Evolutionary conservation across 208 protist genomes (phyloP).

Genomic region (Trichomonas tenax): DNA sequence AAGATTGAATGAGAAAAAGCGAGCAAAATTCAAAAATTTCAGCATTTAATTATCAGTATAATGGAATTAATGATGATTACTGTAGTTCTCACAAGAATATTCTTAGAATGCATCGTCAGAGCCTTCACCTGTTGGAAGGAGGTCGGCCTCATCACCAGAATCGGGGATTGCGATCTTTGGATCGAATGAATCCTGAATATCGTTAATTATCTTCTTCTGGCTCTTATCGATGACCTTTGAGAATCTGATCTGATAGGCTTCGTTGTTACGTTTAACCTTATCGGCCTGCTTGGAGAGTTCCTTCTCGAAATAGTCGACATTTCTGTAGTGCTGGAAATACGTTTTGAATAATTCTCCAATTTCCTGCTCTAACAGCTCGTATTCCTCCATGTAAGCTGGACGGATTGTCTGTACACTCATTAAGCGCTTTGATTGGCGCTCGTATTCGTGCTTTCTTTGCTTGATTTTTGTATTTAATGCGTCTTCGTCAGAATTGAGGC

Average conservation of each 20-base stretch:
- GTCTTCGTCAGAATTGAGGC: not conserved
- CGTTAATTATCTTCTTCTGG: not conserved
- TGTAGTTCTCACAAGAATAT: not conserved
- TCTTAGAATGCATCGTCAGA: not conserved
- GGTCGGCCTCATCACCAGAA: not conserved
- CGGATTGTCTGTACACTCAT: not conserved
- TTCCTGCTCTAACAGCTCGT: not conserved
- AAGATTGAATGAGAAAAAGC: no score
- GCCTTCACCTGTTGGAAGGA: not conserved
- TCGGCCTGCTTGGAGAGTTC: not conserved
- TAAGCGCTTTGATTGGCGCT: not conserved
- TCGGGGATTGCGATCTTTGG: not conserved
- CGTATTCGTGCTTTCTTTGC: not conserved
- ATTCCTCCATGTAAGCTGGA: slow-evolving; percentile 13
- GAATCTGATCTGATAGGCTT: not conserved
- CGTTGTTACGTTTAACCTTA: not conserved
- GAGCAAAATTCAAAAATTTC: no score
- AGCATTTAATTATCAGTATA: no score
- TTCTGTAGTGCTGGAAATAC: not conserved
- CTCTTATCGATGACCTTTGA: not conserved
- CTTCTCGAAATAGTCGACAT: not conserved
- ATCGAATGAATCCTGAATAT: not conserved
- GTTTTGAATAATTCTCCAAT: not conserved
- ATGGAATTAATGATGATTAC: no score
- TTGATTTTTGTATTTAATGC: not conserved